Base-by-base conservation (phyloP, 140 eudicot species). In the Stevia rebaudiana region DNA sequence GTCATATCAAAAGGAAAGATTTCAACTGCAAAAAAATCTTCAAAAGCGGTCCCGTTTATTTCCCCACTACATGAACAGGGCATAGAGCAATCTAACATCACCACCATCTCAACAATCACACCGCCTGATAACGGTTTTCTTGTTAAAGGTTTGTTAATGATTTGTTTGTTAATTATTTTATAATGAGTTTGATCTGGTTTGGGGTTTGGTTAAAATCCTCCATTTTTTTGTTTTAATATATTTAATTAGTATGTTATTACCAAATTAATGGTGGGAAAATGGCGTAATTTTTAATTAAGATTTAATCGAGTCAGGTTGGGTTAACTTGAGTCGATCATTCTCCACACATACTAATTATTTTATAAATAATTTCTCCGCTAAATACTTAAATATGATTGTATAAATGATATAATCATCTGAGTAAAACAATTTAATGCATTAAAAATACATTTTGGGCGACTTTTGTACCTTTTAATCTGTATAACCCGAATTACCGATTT, bases 1-100 rank as follows among this genome's bases (percentile, higher is more conserved):
- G 86, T 87, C 41, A 87, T 87, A 70, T 77, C 86, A 25, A 87
- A 87, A 73, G 67, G 82, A 41, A 87, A 87, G 70, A 84, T 87
- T 55, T 84, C 95, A 40, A 76, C 82, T 21, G 84, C 84, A 23
- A 61, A 70, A 39, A 83, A 83, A 54, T 83, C 92, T 40, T 51
- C 79, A 31, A 86, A 84, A 9, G 35, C 68, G 11, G 83, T 84
- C 3, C 92, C 95, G 7, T 76, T 81, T 47, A 18, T 54, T 49
- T 87, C 95, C 42, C 86, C 86, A 37, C 79, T 87, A 47, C 37
- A 30, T 53, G 67, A 61, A 3, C 68, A 79, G 67, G 68, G 84
- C 71, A 78, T 76, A 6, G 80, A 70, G 62, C 73, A 70, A 8
- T 41, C 65, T 37, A 65, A 11, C 40, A 41, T 46, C 17, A 1